Base-by-base conservation (phyloP, 495 filamentous ascomycete species). In the Pseudoneurospora amorphoporcata region DNA sequence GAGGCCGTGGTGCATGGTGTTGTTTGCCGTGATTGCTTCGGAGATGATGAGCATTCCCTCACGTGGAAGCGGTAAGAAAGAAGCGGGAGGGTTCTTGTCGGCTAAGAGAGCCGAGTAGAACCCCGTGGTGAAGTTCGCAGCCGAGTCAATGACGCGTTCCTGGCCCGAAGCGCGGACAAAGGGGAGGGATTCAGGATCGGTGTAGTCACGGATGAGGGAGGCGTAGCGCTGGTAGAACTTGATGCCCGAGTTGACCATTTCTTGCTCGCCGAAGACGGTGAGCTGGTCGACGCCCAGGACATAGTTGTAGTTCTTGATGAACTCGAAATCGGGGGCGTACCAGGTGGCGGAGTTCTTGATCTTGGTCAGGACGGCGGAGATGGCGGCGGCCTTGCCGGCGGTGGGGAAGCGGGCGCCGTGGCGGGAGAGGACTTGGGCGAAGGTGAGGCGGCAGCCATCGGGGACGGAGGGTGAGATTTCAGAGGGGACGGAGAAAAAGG, bases 371-470 rank as follows among this genome's bases (percentile, higher is more conserved):
- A 89, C 82, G 37, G 77, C 75, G 38, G 78, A 80, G 79, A 94
- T 94, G 16, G 74, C 74, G 10, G 75, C 71, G 12, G 87, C 84
- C 82, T 93, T 94, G 43, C 81, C 80, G 4, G 78, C 73, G 0
- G 93, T 95, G 10, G 94, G 94, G 77, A 90, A 90, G 72, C 94
- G 86, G 16, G 92, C 92, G n/a, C 93, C 94, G 80, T 97, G 94
- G 16, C 94, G 87, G 9, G 91, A 92, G 70, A 97, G 86, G 17
- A 94, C 80, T 75, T 94, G 92, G 10, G 86, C 93, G 78, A 95
- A 94, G 42, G 88, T 93, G 73, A 95, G 78, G 65, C 87, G 79
- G 83, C 94, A 97, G 37, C 82, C 81, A 3, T 82, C 43, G 2
- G 93, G 93, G 5, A 91, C 76, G 1, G 82, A 79, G 2, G 84